Base-by-base conservation (phyloP, 2,329 filamentous ascomycete genomes). In the Capronia americana region DNA sequence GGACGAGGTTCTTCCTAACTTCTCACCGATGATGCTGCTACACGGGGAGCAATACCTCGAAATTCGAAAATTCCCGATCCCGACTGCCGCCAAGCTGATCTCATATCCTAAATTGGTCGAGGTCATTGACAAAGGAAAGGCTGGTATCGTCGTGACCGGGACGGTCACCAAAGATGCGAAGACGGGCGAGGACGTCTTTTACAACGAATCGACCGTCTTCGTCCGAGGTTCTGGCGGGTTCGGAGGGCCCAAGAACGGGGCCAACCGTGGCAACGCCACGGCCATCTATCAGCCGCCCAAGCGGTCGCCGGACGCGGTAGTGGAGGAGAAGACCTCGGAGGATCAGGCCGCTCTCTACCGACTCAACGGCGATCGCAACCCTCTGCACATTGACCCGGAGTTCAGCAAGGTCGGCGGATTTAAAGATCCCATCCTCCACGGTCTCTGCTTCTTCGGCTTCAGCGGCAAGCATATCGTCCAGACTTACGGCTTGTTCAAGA, bases 1-100 rank as follows among this genome's bases (percentile, higher is more conserved):
- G 74, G 87, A 88, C 75, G 88, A 93, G 64, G 86, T 99, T 68
- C 90, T 98, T 30, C 93, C 93, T 78, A 96, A 98, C 85, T 99
- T 97, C 85, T 92, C 88, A 44, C 94, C 93, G 69, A 97, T 97
- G 92, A 97, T 97, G 93, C 88, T 99, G 58, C 90, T 99, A 26
- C 95, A 99, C 82, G 95, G 95, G 77, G 95, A 99, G 85, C 95
- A 99, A 80, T 99, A 93, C 82, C 92, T 99, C 70, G 95, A 99
- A 81, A 87, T 99, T 75, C 88, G 90, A 77, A 92, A 94, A 79
- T 96, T 89, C 83, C 95, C 95, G 48, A 91, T 98, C 90, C 95
- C 61, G 96, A 71, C 69, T 3, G 58, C 50, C 4, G 71, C 70
- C 23, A 71, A 70, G 64, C 66, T 70, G 12, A n/a, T 73, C 11